Percentiles rank a stretch among this genome's conserved stretches.
Evolutionary conservation across 2,329 filamentous ascomycete species (phyloP).

Genomic region (Exophiala sp.): DNA sequence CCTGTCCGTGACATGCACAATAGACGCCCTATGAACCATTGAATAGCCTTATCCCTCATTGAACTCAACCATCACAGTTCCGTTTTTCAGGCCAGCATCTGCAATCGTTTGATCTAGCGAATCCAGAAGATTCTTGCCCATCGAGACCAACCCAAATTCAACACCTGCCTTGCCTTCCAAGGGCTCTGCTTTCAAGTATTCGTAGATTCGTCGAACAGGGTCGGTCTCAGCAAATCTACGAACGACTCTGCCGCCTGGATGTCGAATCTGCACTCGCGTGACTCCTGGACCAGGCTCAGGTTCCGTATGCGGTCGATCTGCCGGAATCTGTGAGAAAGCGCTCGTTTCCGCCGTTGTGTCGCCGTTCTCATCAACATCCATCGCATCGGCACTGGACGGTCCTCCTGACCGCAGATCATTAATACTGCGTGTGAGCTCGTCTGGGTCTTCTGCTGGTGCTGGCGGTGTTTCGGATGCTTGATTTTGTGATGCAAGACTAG

Average conservation of each 20-base stretch:
- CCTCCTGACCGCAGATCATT: constrained; percentile 50
- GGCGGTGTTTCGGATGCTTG: constrained; percentile 15
- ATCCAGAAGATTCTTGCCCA: constrained; percentile 81
- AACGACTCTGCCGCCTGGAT: constrained; percentile 77
- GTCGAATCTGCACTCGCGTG: constrained; percentile 87
- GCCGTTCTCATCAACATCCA: constrained; percentile 37
- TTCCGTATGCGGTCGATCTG: constrained; percentile 67
- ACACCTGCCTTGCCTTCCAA: constrained; percentile 71
- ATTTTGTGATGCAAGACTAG: constrained; percentile 63
- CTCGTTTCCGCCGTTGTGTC: constrained; percentile 32
- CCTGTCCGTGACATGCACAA: background rate
- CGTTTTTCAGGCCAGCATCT: constrained; percentile 81
- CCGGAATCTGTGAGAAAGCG: constrained; percentile 65
- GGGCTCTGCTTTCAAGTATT: constrained; percentile 90
- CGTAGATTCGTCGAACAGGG: constrained; percentile 75
- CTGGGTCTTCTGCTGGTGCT: constrained; percentile 64
- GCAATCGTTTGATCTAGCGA: constrained; percentile 66
- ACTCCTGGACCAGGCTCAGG: constrained; percentile 65
- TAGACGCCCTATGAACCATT: background rate
- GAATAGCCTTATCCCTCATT: constrained; percentile 43
- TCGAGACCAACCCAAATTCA: constrained; percentile 79
- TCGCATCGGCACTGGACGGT: constrained; percentile 36
- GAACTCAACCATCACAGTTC: constrained; percentile 93
- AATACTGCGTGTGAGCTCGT: constrained; percentile 70
- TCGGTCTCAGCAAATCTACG: constrained; percentile 76